Evolutionary conservation across 352 stramenopile species (phyloP), one percentile per base, ranked within the genome.

Genomic region (Globisporangium emineosum): DNA sequence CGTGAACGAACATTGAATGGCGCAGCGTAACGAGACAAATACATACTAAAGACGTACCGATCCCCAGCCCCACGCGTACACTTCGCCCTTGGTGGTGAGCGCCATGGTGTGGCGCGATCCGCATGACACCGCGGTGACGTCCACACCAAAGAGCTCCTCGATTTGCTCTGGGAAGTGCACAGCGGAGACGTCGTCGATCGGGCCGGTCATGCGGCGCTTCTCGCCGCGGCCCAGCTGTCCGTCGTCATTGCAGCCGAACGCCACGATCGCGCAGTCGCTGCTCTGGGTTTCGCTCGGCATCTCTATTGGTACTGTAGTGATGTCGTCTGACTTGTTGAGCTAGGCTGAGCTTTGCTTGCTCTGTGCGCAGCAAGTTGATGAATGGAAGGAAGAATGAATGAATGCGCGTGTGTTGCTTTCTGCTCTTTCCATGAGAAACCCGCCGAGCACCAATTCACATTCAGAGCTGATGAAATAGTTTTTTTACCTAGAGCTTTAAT

Each of bases 221-320:
- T 88, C 82, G 27, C 83, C 86, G 45, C 79, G 86, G 27, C 82
- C 86, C 53, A 94, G 62, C 67, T 94, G 86, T 0, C 86, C 86
- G 67, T 94, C 86, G 66, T 94, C 86, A 64, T 92, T 92, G 78
- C 83, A 93, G 55, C 83, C 83, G 63, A 94, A 92, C 29, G 82
- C 79, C 62, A 90, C 71, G 23, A 91, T 71, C 13, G 76, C 72
- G 69, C 72, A 81, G 52, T 77, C 63, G 21, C 47, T 42, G 3
- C 17, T 43, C 17, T 60, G 54, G 9, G 25, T 10, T 12, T 32
- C 54, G 23, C 5, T 57, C 12, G 19, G 8, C 55, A 35, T 63
- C 30, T 12, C 2, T 25, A 7, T 45, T 25, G 2, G 29, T 32
- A 5, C 29, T 32, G 13, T 23, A 33, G 12, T 57, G 6, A 19